Conservation (phyloP, 805 yeast species). For the Candida quercuum region DNA sequence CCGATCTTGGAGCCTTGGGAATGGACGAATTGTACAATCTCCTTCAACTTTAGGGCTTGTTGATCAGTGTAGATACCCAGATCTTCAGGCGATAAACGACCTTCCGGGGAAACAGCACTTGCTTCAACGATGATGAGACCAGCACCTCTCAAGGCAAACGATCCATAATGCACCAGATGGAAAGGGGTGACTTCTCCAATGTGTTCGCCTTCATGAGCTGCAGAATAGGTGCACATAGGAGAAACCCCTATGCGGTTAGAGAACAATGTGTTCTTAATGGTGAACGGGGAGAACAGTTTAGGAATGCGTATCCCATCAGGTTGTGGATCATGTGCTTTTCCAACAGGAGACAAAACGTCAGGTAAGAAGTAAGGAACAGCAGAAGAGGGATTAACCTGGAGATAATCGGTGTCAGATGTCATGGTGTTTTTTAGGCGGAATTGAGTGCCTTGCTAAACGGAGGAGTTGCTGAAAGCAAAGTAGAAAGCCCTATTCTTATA, state of each 20-base stretch:
- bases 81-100: constrained; percentile 39
- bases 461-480: no score
- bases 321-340: not conserved
- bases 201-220: constrained; percentile 18
- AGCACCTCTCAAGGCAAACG: constrained; percentile 42
- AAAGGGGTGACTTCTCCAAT: constrained; percentile 39
- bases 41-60: constrained; percentile 37
- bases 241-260: constrained; percentile 51
- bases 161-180: constrained; percentile 46
- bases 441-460: no score
- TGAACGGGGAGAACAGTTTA: constrained; percentile 16
- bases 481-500: no score
- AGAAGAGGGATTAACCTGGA: no score
- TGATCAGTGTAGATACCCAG: constrained; percentile 47
- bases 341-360: no score
- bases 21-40: constrained; percentile 41
- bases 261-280: constrained; percentile 20
- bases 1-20: constrained; percentile 42
- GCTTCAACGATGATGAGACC: constrained; percentile 46
- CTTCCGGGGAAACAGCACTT: constrained; percentile 33
- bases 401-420: no score
- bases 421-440: no score
- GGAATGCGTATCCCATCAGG: constrained; percentile 9
- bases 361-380: no score
- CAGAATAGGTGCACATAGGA: constrained; percentile 52